Conservation (phyloP, 352 stramenopile genomes). For the Pythium sp. region DNA sequence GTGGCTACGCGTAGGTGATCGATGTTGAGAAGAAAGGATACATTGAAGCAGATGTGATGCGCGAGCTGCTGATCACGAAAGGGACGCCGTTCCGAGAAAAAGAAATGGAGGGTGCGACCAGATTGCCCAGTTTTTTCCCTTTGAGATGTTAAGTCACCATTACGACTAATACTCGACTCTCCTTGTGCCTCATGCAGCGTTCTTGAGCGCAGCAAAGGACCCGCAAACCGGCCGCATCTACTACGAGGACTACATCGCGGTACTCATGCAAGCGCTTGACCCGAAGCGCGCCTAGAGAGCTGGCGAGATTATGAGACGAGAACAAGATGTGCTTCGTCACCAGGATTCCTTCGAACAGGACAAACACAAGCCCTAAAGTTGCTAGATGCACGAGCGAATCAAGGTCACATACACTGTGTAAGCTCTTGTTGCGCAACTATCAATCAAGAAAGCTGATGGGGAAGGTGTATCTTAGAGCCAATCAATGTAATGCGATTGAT, state of each 20-base stretch:
- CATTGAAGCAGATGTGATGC: constrained; percentile 88
- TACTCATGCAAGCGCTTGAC: constrained; percentile 59
- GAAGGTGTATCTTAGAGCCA: not conserved
- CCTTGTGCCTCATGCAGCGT: constrained; percentile 33
- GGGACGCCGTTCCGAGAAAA: constrained; percentile 89
- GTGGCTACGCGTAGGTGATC: constrained; percentile 34
- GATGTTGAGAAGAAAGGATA: constrained; percentile 83
- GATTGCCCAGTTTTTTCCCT: not conserved
- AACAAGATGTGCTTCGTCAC: not conserved
- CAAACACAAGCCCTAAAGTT: not conserved
- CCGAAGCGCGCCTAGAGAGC: constrained; percentile 23
- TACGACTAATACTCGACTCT: not conserved
- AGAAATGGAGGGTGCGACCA: constrained; percentile 74
- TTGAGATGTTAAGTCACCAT: not conserved
- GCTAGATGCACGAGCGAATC: not conserved
- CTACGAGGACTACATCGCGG: constrained; percentile 91
- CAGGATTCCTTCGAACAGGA: not conserved
- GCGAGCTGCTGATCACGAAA: constrained; percentile 86
- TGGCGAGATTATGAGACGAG: not conserved
- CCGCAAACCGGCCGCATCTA: constrained; percentile 86
- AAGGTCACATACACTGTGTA: not conserved
- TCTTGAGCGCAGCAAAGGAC: constrained; percentile 82
- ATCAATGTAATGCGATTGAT: not conserved
- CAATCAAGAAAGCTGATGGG: not conserved
- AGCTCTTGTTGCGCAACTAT: not conserved